Percentiles rank a stretch among this genome's conserved stretches.
Evolutionary conservation across 352 stramenopile genomes (phyloP).

Genomic region (Phytophthora pinifolia): DNA sequence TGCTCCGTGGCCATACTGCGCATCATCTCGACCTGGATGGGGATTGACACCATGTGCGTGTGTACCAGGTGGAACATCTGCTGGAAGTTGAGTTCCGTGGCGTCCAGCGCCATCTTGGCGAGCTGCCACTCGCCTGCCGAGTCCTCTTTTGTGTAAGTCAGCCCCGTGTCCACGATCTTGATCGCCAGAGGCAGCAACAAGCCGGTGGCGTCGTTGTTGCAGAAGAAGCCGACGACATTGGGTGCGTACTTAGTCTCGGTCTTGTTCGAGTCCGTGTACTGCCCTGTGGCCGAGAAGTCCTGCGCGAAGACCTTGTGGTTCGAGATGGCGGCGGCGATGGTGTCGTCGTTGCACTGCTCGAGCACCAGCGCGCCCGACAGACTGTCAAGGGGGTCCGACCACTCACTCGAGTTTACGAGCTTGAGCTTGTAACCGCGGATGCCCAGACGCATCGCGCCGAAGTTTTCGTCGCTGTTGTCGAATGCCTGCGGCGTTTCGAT

Average conservation of each 20-base stretch:
- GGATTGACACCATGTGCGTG: conserved; percentile 33
- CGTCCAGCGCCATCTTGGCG: conserved; percentile 43
- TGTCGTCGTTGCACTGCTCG: conserved; percentile 18
- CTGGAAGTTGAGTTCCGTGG: conserved; percentile 33
- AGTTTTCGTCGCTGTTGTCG: conserved; percentile 39
- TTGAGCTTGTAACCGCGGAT: conserved; percentile 35
- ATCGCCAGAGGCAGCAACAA: conserved; percentile 36
- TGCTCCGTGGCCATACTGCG: conserved; percentile 35
- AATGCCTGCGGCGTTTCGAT: conserved; percentile 28
- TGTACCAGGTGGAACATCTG: conserved; percentile 31
- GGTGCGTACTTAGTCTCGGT: conserved; percentile 32
- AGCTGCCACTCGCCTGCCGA: conserved; percentile 32
- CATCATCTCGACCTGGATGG: conserved; percentile 47
- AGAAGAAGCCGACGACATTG: conserved; percentile 41
- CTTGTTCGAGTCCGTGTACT: conserved; percentile 24
- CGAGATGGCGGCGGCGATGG: conserved; percentile 16
- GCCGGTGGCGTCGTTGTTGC: conserved; percentile 18
- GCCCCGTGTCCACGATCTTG: conserved; percentile 27
- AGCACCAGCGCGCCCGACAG: conserved; percentile 12
- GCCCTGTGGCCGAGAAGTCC: conserved; percentile 25
- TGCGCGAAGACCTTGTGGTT: conserved; percentile 29
- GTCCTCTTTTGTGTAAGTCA: conserved; percentile 34
- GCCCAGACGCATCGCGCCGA: conserved; percentile 29
- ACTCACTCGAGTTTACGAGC: conserved; percentile 21
- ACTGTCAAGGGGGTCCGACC: conserved; percentile 18